These are phyloP conservation scores for Rhododendron ferrugineum DNA, from an alignment of 148 eudicot species.

Conservation along the genomic window DNA sequence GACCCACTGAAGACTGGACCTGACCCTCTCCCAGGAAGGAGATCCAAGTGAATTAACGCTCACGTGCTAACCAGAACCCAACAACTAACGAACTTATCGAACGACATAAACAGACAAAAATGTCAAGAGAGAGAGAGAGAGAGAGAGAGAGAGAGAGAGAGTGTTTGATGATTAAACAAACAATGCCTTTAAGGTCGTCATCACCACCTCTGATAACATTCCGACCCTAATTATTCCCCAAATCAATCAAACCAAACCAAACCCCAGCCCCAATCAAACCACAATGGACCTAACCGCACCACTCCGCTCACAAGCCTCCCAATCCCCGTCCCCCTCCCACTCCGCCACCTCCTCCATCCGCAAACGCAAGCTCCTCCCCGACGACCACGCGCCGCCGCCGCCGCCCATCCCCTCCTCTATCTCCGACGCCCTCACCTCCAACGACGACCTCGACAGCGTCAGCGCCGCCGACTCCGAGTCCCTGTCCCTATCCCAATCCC, in stretches of 20 bases:
- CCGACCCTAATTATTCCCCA: neutral
- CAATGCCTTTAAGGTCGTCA: neutral
- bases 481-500: neutral
- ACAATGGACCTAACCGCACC: constrained; percentile 55
- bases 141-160: neutral
- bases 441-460: constrained; percentile 77
- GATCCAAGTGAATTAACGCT: neutral
- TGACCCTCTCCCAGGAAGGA: neutral
- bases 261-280: neutral
- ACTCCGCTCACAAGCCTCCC: constrained; percentile 76
- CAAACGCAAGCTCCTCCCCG: constrained; percentile 38
- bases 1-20: no score
- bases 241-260: neutral
- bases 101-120: neutral
- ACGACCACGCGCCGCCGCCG: constrained; percentile 10
- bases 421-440: constrained; percentile 64
- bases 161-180: no score
- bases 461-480: constrained; percentile 58
- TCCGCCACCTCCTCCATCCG: constrained; percentile 80
- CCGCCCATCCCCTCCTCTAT: constrained; percentile 56
- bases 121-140: neutral
- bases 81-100: neutral
- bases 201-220: neutral
- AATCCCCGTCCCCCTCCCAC: constrained; percentile 80
- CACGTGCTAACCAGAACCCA: neutral